Conservation (phyloP, 192 early-diverging fungal species). For the Gigaspora rosea region DNA sequence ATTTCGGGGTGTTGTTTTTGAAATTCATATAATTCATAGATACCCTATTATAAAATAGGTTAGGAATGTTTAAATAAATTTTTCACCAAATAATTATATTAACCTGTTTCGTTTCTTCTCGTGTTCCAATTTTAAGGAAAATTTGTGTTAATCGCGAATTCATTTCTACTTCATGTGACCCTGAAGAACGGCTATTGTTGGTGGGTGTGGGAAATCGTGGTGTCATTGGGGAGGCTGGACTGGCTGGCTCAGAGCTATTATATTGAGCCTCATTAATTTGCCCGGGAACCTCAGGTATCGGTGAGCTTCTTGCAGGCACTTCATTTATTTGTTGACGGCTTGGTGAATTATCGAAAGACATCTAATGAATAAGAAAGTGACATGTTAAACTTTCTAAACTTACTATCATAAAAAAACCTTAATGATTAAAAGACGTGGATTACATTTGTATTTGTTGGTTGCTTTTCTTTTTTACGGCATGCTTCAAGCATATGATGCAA, state of each 20-base stretch:
- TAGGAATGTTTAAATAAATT: constrained; percentile 17
- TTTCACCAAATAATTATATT: neutral
- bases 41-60: constrained; percentile 49
- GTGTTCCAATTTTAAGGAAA: constrained; percentile 69
- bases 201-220: constrained; percentile 19
- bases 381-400: too few species aligned
- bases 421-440: neutral
- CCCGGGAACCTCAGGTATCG: constrained; percentile 24
- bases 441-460: constrained; percentile 4
- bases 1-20: constrained; percentile 70
- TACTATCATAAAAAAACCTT: constrained; percentile 17
- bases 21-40: constrained; percentile 75
- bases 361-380: too few species aligned
- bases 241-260: constrained; percentile 25
- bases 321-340: constrained; percentile 6
- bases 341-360: too few species aligned
- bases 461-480: constrained; percentile 39
- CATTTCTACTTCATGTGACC: constrained; percentile 60
- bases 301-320: constrained; percentile 29
- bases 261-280: constrained; percentile 31
- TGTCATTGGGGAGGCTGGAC: constrained; percentile 19
- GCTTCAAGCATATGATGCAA: constrained; percentile 58
- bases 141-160: constrained; percentile 65
- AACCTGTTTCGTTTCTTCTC: constrained; percentile 69
- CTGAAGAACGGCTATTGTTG: constrained; percentile 31